Evolutionary conservation across 2,329 filamentous ascomycete genomes (phyloP), one percentile per base, ranked within the genome.

Genomic region (Scedosporium apiospermum): DNA sequence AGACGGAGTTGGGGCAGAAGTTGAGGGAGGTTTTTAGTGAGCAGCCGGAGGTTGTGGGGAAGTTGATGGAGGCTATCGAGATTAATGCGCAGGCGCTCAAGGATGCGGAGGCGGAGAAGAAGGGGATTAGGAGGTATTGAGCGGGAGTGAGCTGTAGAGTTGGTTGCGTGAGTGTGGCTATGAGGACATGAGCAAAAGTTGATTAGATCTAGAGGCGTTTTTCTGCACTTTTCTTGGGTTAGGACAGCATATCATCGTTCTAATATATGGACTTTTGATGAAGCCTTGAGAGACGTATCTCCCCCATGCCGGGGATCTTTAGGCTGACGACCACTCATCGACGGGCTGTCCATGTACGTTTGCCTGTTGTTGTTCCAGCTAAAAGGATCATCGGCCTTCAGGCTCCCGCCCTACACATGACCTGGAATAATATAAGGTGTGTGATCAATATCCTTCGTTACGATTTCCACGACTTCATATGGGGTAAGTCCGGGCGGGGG

Each of bases 11-110:
- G 57, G 82, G 85, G 59, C 77, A 74, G 63, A 75, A 82, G 63
- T 73, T 93, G 53, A 74, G 80, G 62, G 77, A 75, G 46, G 84
- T 82, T 2, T 88, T 88, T 67, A 79, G 80, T 63, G 81, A 79
- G 49, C 83, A 86, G 71, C 80, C 80, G 0, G 83, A 86, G 68
- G 82, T 86, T 10, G 76, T 84, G 60, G 76, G 72, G 7, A 85
- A 85, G 73, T 72, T 88, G 61, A 84, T 84, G 69, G 83, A 87
- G 70, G 84, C 85, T 1, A 83, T 86, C 64, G 76, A 81, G 68
- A 78, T 83, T 63, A 83, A 83, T 65, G 79, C 79, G 12, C 75
- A 82, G 65, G 82, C 81, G 61, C 80, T 82, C 67, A 79, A 75
- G 62, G 77, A 82, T 64, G 72, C 71, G 10, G 72, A 72, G 58